phyloP scores from a whole-genome alignment of 768 basidiomycete species.

The Trametes punicea region DNA sequence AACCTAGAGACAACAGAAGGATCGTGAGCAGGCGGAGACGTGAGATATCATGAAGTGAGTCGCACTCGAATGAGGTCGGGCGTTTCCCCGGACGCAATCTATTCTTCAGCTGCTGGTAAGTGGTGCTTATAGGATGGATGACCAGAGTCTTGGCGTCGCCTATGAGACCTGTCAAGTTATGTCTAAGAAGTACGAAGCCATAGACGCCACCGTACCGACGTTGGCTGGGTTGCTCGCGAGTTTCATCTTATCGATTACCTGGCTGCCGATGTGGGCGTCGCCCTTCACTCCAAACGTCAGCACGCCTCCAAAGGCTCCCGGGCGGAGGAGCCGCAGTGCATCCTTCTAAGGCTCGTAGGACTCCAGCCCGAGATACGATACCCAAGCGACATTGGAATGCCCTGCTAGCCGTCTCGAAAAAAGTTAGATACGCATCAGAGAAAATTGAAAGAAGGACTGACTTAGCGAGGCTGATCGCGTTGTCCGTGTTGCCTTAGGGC shows the following conservation, averaged over 20 bases:
- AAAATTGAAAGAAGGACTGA: conserved; percentile 23
- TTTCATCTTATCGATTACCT: conserved; percentile 66
- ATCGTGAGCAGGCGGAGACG: neutral
- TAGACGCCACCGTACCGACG: conserved; percentile 44
- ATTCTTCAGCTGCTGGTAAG: conserved; percentile 75
- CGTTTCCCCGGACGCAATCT: conserved; percentile 60
- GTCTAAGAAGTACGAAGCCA: neutral
- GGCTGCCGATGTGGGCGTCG: conserved; percentile 43
- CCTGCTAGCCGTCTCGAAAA: conserved; percentile 47
- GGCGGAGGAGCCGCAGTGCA: conserved; percentile 55
- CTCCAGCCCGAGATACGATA: conserved; percentile 71
- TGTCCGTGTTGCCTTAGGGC: conserved; percentile 68
- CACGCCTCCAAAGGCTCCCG: conserved; percentile 63
- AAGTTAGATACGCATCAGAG: neutral
- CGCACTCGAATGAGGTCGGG: conserved; percentile 71
- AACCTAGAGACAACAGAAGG: conserved; percentile 25
- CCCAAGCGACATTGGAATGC: conserved; percentile 70
- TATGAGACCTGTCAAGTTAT: conserved; percentile 8
- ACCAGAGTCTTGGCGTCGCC: conserved; percentile 79
- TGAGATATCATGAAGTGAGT: neutral
- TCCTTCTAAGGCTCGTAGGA: conserved; percentile 57
- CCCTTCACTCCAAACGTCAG: conserved; percentile 77
- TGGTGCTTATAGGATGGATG: conserved; percentile 76
- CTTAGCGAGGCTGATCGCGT: conserved; percentile 66
- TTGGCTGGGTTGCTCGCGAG: conserved; percentile 74